phyloP scores from a whole-genome alignment of 331 rosid species.

The Pyrus hybrid region DNA sequence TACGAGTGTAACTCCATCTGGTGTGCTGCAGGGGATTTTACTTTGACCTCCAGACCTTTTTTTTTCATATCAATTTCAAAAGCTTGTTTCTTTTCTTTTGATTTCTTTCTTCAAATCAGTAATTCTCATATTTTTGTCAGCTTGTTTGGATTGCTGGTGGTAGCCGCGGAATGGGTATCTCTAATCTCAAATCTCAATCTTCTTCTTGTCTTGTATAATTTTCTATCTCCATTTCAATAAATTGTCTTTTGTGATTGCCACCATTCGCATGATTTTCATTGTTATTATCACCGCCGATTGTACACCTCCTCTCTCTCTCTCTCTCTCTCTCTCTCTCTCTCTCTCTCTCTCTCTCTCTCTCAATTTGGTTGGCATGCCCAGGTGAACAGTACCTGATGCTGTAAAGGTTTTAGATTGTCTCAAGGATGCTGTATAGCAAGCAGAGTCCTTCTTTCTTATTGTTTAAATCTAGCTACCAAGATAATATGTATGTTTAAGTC shows the following conservation, averaged over 20 bases:
- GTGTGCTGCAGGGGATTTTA: conserved; percentile 63
- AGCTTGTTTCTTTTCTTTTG: background rate
- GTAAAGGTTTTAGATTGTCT: conserved; percentile 68
- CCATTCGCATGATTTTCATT: background rate
- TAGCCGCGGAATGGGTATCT: conserved; percentile 94
- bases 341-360: background rate
- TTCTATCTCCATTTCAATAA: too few relatives aligned
- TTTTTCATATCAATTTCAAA: background rate
- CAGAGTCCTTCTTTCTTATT: conserved; percentile 56
- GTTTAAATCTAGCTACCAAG: background rate
- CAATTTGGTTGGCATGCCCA: conserved; percentile 24
- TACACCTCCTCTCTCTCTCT: too few relatives aligned
- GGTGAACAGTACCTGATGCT: conserved; percentile 74
- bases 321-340: too few relatives aligned
- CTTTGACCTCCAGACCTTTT: conserved; percentile 48
- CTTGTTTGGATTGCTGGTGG: conserved; percentile 96
- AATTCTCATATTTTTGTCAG: conserved; percentile 22
- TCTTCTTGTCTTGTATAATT: too few relatives aligned
- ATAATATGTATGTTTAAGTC: background rate
- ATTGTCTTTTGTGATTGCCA: too few relatives aligned
- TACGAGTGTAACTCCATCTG: too few relatives aligned
- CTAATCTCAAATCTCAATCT: too few relatives aligned
- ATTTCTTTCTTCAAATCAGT: background rate
- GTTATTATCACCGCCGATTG: too few relatives aligned
- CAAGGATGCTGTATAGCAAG: conserved; percentile 58